Percentiles rank a stretch among this genome's conserved stretches.
These are phyloP conservation scores for Malus sieversii DNA, from an alignment of 306 rosid genomes.

Conservation along the genomic window DNA sequence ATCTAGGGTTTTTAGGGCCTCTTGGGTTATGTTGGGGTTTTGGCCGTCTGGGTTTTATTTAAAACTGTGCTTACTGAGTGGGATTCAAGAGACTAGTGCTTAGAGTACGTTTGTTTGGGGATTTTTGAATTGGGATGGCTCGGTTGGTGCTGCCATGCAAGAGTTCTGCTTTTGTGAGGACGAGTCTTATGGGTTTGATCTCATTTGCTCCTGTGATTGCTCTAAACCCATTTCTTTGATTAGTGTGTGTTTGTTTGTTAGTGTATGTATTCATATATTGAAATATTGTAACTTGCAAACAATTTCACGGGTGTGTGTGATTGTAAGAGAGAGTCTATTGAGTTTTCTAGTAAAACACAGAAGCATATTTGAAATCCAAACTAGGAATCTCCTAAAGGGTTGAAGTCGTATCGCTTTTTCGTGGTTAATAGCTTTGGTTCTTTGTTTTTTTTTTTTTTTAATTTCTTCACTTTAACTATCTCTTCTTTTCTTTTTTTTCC, in stretches of 20 bases:
- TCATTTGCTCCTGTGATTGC: slow-evolving; percentile 46
- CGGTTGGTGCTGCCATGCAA: slow-evolving; percentile 49
- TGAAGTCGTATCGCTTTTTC: background rate
- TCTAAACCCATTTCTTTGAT: slow-evolving; percentile 4
- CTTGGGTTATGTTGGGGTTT: slow-evolving; percentile 8
- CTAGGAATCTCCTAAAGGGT: background rate
- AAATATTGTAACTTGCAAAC: background rate
- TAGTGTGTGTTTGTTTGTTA: background rate
- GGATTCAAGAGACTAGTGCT: background rate
- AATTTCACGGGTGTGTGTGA: background rate
- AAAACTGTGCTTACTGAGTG: background rate
- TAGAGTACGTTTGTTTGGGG: slow-evolving; percentile 11
- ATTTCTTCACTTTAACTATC: background rate
- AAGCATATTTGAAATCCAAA: background rate
- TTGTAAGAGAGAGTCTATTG: background rate
- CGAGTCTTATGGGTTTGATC: slow-evolving; percentile 42
- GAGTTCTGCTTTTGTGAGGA: slow-evolving; percentile 39
- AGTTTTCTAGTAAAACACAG: background rate
- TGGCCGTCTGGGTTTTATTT: slow-evolving; percentile 21
- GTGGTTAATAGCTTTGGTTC: background rate
- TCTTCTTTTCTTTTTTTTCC: background rate
- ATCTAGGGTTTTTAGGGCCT: slow-evolving; percentile 28
- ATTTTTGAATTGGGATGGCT: slow-evolving; percentile 32
- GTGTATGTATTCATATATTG: background rate
- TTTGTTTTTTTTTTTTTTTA: background rate